phyloP scores from a whole-genome alignment of 2,329 filamentous ascomycete species.

The Aspergillus glaucus region DNA sequence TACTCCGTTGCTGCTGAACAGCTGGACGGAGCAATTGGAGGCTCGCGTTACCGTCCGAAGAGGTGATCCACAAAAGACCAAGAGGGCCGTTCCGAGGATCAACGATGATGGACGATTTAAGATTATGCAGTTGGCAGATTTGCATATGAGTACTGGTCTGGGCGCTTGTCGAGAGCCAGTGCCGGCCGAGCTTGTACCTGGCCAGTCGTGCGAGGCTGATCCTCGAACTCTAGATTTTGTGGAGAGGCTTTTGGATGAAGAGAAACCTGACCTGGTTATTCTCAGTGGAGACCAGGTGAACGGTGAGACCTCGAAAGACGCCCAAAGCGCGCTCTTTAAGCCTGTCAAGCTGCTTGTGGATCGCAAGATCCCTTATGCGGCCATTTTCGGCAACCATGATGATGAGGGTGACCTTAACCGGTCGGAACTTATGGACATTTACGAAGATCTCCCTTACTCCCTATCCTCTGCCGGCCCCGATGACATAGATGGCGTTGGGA shows the following conservation, averaged over 20 bases:
- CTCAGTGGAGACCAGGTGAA: constrained; percentile 94
- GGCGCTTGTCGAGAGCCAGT: constrained; percentile 82
- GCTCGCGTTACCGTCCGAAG: constrained; percentile 73
- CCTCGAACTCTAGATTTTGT: constrained; percentile 87
- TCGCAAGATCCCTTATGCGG: constrained; percentile 83
- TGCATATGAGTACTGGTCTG: constrained; percentile 86
- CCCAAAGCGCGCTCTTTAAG: constrained; percentile 91
- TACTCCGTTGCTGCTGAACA: constrained; percentile 65
- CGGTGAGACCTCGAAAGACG: constrained; percentile 84
- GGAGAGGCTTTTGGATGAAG: constrained; percentile 73
- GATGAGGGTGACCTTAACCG: constrained; percentile 80
- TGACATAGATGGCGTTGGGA: constrained; percentile 82
- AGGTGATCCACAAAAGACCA: constrained; percentile 57
- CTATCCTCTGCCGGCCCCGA: constrained; percentile 77
- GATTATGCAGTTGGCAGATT: constrained; percentile 91
- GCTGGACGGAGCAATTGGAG: constrained; percentile 54
- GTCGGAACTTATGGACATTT: constrained; percentile 72
- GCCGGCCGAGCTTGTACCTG: constrained; percentile 64
- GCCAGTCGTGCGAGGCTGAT: constrained; percentile 77
- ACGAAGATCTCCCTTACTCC: constrained; percentile 82
- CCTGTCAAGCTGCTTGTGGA: constrained; percentile 77
- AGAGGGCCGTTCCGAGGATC: constrained; percentile 70
- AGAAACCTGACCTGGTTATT: constrained; percentile 88
- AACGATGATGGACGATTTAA: constrained; percentile 90
- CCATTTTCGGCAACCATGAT: constrained; percentile 96